Evolutionary conservation across 768 basidiomycete species (phyloP).

Genomic region (Lentinula aciculospora): DNA sequence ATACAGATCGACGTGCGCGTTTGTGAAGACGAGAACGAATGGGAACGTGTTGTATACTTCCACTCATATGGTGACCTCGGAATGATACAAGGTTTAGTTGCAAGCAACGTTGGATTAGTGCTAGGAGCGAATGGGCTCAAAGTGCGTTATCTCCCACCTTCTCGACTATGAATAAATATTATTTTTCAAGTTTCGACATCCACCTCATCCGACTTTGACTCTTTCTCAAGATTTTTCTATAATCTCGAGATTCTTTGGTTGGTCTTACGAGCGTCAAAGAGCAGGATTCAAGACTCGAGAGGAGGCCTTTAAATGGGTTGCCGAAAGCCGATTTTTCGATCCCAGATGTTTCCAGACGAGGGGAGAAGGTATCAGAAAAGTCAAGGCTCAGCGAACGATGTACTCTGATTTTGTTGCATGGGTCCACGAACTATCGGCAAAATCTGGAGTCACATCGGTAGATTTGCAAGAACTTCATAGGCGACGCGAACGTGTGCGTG

Average conservation of each 20-base stretch:
- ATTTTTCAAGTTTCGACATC: slow-evolving; percentile 28
- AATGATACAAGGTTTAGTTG: slow-evolving; percentile 60
- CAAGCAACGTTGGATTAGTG: slow-evolving; percentile 42
- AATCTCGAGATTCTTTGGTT: slow-evolving; percentile 52
- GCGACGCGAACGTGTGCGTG: slow-evolving; percentile 20
- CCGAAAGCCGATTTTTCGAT: slow-evolving; percentile 48
- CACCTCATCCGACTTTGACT: slow-evolving; percentile 38
- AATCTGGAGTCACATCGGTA: slow-evolving; percentile 7
- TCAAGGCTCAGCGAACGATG: slow-evolving; percentile 46
- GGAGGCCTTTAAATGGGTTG: slow-evolving; percentile 55
- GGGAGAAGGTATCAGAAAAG: slow-evolving; percentile 35
- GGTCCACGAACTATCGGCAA: slow-evolving; percentile 24
- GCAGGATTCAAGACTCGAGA: slow-evolving; percentile 49
- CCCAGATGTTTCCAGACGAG: slow-evolving; percentile 28
- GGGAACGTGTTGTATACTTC: slow-evolving; percentile 46
- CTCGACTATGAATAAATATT: not conserved
- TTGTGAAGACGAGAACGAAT: slow-evolving; percentile 44
- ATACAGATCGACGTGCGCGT: slow-evolving; percentile 59
- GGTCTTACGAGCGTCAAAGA: slow-evolving; percentile 45
- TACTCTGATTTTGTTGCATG: slow-evolving; percentile 53
- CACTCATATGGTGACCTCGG: slow-evolving; percentile 68
- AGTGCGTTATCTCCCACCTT: slow-evolving; percentile 25
- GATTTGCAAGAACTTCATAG: slow-evolving; percentile 14
- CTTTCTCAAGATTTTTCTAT: slow-evolving; percentile 43
- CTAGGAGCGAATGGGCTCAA: slow-evolving; percentile 54